Conservation (phyloP, 1,284 basidiomycete genomes). For the Sporisorium reilianum region DNA sequence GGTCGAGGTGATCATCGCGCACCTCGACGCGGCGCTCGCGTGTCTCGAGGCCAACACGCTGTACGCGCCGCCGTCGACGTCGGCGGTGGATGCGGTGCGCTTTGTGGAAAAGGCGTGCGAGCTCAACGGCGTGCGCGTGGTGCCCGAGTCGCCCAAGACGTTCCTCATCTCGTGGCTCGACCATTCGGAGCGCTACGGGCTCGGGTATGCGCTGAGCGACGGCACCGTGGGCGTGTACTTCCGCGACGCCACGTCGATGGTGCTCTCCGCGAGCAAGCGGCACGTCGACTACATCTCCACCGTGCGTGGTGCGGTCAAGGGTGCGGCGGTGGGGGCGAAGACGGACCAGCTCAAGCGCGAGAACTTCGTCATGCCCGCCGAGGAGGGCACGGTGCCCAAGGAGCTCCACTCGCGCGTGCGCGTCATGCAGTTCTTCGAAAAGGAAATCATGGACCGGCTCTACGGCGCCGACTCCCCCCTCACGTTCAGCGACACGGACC, state of each 20-base stretch:
- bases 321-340: not conserved
- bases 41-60: conserved; percentile 75
- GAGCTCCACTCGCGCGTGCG: conserved; percentile 58
- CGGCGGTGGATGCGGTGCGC: conserved; percentile 27
- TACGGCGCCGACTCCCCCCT: conserved; percentile 77
- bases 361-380: conserved; percentile 43
- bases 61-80: conserved; percentile 73
- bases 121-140: conserved; percentile 70
- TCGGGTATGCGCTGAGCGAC: conserved; percentile 95
- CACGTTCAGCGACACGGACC: conserved; percentile 83
- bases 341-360: conserved; percentile 59
- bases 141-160: conserved; percentile 78
- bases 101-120: conserved; percentile 44
- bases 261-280: conserved; percentile 85
- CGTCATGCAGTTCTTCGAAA: conserved; percentile 65
- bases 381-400: conserved; percentile 22
- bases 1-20: conserved; percentile 72
- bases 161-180: conserved; percentile 98
- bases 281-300: conserved; percentile 70
- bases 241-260: conserved; percentile 89
- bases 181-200: conserved; percentile 97
- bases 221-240: conserved; percentile 95
- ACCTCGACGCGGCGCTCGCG: conserved; percentile 78
- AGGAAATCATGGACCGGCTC: conserved; percentile 66
- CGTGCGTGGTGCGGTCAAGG: conserved; percentile 19